Evolutionary conservation across 345 rosid species (phyloP), one percentile per base, ranked within the genome.

Genomic region (Eucalyptus lansdowneana): DNA sequence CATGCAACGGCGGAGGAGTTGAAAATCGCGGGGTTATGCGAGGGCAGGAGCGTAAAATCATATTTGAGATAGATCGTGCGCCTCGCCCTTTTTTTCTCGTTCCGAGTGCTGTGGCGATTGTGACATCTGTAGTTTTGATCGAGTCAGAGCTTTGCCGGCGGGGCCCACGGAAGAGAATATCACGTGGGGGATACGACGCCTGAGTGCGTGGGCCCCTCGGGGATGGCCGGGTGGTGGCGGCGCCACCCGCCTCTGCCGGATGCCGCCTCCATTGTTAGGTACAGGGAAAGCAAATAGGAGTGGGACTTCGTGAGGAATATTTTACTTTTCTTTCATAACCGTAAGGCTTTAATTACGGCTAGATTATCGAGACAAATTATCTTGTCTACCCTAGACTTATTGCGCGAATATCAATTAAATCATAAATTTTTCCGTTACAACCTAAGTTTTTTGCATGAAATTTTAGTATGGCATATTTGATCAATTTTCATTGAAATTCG

Each of bases 321-420:
- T 19, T 19, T 37, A 5, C 27, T 5, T 37, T 37, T 5, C 6
- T 53, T 53, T 21, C 81, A 37, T 34, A 19, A 72, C 8, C 12
- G 44, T 72, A 10, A 45, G 11, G 6, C 44, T 34, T 34, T 69
- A 34, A 72, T 9, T 37, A 9, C 11, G 44, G 21, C 3, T n/a
- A 67, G 21, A 15, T 31, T 10, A 4, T 1, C 3, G 6, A 5
- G 6, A 7, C 4, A 31, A 67, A 67, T 69, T 3, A 5, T 34
- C 44, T 12, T 0, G 6, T 2, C 12, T 9, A 37, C 2, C 7
- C 1, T 5, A 34, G 4, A 17, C 0, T 69, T 34, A 69, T 15
- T 4, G 2, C 2, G 4, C 2, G 0, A 29, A 65, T 65, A 29
- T n/a, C 1, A 65, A 65, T 14, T n/a, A 12, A 27, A 11, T 27